These are phyloP conservation scores for Sporothrix pseudoabietina DNA, from an alignment of 2,329 filamentous ascomycete genomes.

Conservation along the genomic window DNA sequence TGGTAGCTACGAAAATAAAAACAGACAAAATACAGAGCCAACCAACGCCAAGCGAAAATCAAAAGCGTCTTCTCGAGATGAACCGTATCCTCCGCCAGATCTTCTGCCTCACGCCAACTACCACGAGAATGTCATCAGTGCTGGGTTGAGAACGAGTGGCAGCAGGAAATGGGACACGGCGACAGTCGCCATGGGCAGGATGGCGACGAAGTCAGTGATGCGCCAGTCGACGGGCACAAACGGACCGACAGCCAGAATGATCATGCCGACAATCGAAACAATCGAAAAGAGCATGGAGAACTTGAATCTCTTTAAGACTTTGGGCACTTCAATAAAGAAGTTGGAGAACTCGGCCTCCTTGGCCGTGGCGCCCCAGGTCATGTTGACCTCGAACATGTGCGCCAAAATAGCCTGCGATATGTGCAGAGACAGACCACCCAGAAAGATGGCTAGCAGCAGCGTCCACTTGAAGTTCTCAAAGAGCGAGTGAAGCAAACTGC, in stretches of 20 bases:
- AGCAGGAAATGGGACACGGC: constrained; percentile 68
- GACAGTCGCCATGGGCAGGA: constrained; percentile 75
- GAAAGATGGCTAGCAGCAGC: constrained; percentile 73
- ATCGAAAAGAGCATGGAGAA: constrained; percentile 67
- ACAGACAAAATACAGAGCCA: neutral
- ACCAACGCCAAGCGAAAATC: constrained; percentile 6
- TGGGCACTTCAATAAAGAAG: constrained; percentile 82
- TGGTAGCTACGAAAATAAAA: neutral
- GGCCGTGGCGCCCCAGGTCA: constrained; percentile 81
- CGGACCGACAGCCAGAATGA: constrained; percentile 63
- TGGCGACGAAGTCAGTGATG: constrained; percentile 72
- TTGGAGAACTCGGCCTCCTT: constrained; percentile 81
- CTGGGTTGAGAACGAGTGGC: constrained; percentile 75
- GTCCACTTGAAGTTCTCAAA: constrained; percentile 74
- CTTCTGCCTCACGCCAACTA: constrained; percentile 45
- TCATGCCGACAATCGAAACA: constrained; percentile 61
- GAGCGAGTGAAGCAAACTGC: constrained; percentile 58
- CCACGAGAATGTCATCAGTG: constrained; percentile 78
- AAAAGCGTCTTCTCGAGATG: neutral
- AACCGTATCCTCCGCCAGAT: neutral
- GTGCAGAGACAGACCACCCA: constrained; percentile 79
- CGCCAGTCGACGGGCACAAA: constrained; percentile 68
- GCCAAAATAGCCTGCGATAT: constrained; percentile 76
- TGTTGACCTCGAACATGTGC: constrained; percentile 84
- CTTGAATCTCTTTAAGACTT: constrained; percentile 78